Evolutionary conservation across 2,329 filamentous ascomycete genomes (phyloP).

Genomic region (Parastagonospora avenae): DNA sequence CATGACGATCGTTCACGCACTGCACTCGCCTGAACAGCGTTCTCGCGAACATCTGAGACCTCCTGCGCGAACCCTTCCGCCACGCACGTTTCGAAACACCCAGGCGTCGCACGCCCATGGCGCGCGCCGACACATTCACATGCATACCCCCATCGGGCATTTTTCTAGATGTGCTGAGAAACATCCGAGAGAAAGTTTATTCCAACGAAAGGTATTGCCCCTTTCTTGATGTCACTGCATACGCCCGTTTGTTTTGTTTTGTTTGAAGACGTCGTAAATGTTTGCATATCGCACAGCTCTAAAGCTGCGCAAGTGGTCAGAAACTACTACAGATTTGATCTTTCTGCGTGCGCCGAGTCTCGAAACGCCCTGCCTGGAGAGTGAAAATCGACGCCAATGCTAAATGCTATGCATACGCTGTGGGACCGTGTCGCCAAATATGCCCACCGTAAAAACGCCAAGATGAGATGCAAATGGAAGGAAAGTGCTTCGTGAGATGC

Average conservation of each 20-base stretch:
- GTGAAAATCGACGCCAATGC: neutral
- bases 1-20: neutral
- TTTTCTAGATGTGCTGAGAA: too few relatives aligned
- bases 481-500: neutral
- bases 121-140: neutral
- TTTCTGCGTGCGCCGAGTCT: too few relatives aligned
- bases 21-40: too few relatives aligned
- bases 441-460: neutral
- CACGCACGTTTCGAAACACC: conserved; percentile 10
- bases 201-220: neutral
- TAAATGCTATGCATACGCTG: neutral
- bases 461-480: neutral
- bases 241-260: too few relatives aligned
- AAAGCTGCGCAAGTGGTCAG: too few relatives aligned
- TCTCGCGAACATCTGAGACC: too few relatives aligned
- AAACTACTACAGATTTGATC: too few relatives aligned
- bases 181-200: neutral
- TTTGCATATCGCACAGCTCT: too few relatives aligned
- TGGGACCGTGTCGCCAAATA: neutral
- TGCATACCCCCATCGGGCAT: too few relatives aligned
- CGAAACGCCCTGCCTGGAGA: neutral
- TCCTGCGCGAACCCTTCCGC: neutral
- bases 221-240: too few relatives aligned
- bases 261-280: too few relatives aligned
- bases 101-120: neutral